These are phyloP conservation scores for Angomonas deanei DNA, from an alignment of 208 protist species.

Conservation along the genomic window DNA sequence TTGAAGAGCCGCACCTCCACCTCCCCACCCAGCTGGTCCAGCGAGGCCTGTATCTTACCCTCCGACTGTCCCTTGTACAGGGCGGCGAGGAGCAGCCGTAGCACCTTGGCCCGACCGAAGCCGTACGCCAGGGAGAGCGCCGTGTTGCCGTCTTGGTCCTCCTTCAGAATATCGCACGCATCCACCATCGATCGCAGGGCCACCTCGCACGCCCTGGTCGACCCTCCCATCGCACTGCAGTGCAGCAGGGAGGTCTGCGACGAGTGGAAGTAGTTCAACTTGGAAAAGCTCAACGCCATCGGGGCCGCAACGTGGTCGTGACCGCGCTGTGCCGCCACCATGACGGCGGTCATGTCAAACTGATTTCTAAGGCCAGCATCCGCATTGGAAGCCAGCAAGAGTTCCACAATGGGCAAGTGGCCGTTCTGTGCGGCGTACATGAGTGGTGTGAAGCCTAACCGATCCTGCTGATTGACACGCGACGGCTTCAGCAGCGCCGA, in stretches of 20 bases:
- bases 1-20: slow-evolving; percentile 28
- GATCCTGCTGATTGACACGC: slow-evolving; percentile 38
- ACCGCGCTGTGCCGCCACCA: slow-evolving; percentile 50
- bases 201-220: slow-evolving; percentile 27
- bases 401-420: slow-evolving; percentile 44
- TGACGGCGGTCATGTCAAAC: slow-evolving; percentile 60
- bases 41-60: slow-evolving; percentile 8
- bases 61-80: slow-evolving; percentile 6
- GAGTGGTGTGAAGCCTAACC: slow-evolving; percentile 54
- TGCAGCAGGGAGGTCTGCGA: slow-evolving; percentile 66
- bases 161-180: slow-evolving; percentile 20
- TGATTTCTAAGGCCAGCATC: slow-evolving; percentile 30
- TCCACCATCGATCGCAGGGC: slow-evolving; percentile 26
- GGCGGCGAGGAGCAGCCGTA: slow-evolving; percentile 33
- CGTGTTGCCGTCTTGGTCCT: slow-evolving; percentile 55
- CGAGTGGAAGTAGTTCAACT: slow-evolving; percentile 26
- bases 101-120: slow-evolving; percentile 50
- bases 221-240: slow-evolving; percentile 59
- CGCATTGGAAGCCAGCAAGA: slow-evolving; percentile 54
- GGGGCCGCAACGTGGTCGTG: slow-evolving; percentile 62
- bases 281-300: slow-evolving; percentile 54
- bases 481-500: slow-evolving; percentile 33
- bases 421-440: slow-evolving; percentile 64
- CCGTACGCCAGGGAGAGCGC: slow-evolving; percentile 59
- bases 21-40: slow-evolving; percentile 4